These are phyloP conservation scores for Aphanocladium album DNA, from an alignment of 2,329 filamentous ascomycete species.

Conservation along the genomic window DNA sequence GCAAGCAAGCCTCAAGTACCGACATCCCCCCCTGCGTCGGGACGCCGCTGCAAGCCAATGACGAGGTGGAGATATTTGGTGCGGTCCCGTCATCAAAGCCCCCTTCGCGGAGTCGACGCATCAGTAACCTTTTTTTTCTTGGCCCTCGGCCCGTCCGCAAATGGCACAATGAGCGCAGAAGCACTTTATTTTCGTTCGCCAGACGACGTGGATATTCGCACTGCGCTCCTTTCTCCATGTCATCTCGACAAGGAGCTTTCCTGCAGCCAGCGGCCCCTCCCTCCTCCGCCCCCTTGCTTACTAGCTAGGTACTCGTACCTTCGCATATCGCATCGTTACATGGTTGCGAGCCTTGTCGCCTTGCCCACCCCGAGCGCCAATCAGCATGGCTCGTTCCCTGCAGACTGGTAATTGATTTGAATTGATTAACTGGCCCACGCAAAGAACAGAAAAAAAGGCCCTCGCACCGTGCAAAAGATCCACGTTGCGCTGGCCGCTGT, in stretches of 20 bases:
- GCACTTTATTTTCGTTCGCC: no score
- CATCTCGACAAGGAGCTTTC: neutral
- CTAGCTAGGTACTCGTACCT: neutral
- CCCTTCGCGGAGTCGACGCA: neutral
- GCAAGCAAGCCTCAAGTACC: no score
- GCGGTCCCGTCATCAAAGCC: no score
- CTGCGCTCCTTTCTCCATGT: no score
- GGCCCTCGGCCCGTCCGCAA: no score
- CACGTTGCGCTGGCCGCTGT: neutral
- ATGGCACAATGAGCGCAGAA: neutral
- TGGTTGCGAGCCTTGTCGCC: neutral
- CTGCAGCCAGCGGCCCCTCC: no score
- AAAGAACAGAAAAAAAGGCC: neutral
- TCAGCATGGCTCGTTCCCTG: neutral
- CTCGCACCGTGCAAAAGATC: neutral
- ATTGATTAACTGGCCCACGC: no score
- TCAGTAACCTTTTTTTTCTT: no score
- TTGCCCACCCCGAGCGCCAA: neutral
- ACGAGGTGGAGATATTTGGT: neutral
- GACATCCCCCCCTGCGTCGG: no score
- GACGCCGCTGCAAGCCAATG: neutral
- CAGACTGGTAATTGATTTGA: no score
- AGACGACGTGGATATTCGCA: no score
- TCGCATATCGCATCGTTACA: neutral
- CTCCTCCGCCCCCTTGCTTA: no score